Evolutionary conservation across 1,139 yeast genomes (phyloP), one percentile per base, ranked within the genome.

Genomic region (Candida smagusa): DNA sequence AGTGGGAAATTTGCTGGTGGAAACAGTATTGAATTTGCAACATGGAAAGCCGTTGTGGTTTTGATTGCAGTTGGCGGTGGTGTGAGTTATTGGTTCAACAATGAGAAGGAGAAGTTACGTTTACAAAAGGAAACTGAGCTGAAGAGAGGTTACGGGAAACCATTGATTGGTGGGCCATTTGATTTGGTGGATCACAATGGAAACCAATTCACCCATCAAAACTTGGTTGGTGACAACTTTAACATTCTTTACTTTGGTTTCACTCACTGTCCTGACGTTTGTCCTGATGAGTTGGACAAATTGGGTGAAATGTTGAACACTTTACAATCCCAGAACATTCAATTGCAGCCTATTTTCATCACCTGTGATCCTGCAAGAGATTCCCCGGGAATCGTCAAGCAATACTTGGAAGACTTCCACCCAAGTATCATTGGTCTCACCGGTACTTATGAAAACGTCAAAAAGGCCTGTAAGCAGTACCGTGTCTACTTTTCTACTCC

Each of bases 301-400:
- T 72, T 92, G 59, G 87, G 95, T 2, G 74, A 78, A 25, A 86
- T 94, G 77, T 64, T 92, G 48, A 77, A 81, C 37, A 77, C 71
- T 19, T 68, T 86, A 53, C 77, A 83, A 50, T 43, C 55, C 21
- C 43, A 44, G n/a, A 74, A 77, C 46, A 75, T 82, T 40, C 69
- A 79, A 34, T 56, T 89, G 36, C 95, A 85, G 61, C 95, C 97
- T 0, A 65, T 92, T 21, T 92, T 92, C 60, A 84, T 92, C 47
- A 89, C 97, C 7, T 92, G 98, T 64, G 98, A 92, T 59, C 98
- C 98, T 2, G 90, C 86, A 3, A 79, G 98, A 54, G 98, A 92
- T 57, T 61, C 87, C 0, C 96, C 97, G 1, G 89, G 81, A 39
- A 86, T 88, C 9, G 57, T 89, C 38, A 83, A 83, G 56, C 81